These are phyloP conservation scores for Pueraria montana DNA, from an alignment of 306 rosid species.

Conservation along the genomic window DNA sequence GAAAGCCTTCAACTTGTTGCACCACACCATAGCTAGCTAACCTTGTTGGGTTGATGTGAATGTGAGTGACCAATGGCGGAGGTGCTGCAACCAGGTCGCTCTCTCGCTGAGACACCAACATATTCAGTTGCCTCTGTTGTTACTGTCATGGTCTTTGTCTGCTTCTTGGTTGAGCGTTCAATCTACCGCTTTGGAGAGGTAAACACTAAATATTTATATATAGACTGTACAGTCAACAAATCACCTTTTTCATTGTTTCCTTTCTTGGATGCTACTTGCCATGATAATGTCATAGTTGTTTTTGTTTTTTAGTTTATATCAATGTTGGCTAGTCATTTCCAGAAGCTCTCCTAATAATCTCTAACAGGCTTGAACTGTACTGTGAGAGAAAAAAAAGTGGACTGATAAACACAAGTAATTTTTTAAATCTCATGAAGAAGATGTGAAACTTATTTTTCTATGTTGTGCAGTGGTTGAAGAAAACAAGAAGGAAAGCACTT, in stretches of 20 bases:
- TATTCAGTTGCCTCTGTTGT: slow-evolving; percentile 93
- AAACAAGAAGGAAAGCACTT: slow-evolving; percentile 88
- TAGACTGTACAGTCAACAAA: too few species aligned
- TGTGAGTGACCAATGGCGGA: slow-evolving; percentile 54
- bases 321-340: too few species aligned
- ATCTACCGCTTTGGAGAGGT: slow-evolving; percentile 90
- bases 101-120: slow-evolving; percentile 95
- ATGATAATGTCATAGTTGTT: too few species aligned
- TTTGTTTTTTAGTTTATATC: too few species aligned
- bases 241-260: neutral
- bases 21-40: too few species aligned
- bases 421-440: too few species aligned
- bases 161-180: slow-evolving; percentile 85
- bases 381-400: too few species aligned
- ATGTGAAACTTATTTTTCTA: slow-evolving; percentile 25
- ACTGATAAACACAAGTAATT: too few species aligned
- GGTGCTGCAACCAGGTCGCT: slow-evolving; percentile 62
- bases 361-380: too few species aligned
- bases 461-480: slow-evolving; percentile 83
- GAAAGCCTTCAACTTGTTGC: too few species aligned
- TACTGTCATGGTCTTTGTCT: slow-evolving; percentile 87
- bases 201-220: too few species aligned
- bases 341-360: too few species aligned
- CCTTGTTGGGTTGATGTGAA: slow-evolving; percentile 46
- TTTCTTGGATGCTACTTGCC: neutral